Evolutionary conservation across 768 basidiomycete genomes (phyloP).

Genomic region (Candolleomyces efflorescens): DNA sequence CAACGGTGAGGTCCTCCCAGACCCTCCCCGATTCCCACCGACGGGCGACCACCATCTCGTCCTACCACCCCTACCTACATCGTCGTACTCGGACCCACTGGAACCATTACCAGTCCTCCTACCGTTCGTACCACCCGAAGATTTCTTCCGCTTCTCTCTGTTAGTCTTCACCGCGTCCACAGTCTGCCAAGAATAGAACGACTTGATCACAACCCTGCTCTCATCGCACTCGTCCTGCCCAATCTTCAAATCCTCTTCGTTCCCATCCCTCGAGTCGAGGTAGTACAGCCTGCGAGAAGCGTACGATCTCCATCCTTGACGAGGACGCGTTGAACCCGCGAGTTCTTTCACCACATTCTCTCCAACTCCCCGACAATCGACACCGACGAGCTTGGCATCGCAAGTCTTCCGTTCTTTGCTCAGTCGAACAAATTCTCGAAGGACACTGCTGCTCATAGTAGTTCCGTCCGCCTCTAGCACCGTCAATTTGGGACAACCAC

Average conservation of each 20-base stretch:
- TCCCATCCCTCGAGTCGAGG: slow-evolving; percentile 65
- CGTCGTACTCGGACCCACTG: slow-evolving; percentile 25
- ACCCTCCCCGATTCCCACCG: slow-evolving; percentile 35
- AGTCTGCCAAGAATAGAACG: slow-evolving; percentile 83
- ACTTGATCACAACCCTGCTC: slow-evolving; percentile 69
- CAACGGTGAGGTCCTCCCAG: slow-evolving; percentile 49
- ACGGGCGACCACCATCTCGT: slow-evolving; percentile 54
- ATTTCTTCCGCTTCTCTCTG: slow-evolving; percentile 64
- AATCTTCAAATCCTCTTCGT: slow-evolving; percentile 55
- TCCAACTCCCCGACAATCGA: slow-evolving; percentile 72
- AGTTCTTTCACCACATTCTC: slow-evolving; percentile 65
- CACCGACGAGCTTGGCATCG: slow-evolving; percentile 58
- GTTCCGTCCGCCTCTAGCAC: slow-evolving; percentile 81
- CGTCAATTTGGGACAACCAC: slow-evolving; percentile 53
- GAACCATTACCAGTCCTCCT: slow-evolving; percentile 20
- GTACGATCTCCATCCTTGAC: slow-evolving; percentile 71
- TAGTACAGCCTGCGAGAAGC: slow-evolving; percentile 66
- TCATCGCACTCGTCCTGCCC: slow-evolving; percentile 83
- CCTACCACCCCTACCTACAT: slow-evolving; percentile 16
- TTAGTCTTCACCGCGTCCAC: slow-evolving; percentile 70
- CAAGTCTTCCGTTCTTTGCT: slow-evolving; percentile 40
- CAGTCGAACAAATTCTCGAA: slow-evolving; percentile 65
- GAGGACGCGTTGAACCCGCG: slow-evolving; percentile 52
- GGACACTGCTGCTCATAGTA: slow-evolving; percentile 52
- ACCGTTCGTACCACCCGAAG: slow-evolving; percentile 40